Evolutionary conservation across 345 rosid genomes (phyloP).

Genomic region (Reutealis trisperma): DNA sequence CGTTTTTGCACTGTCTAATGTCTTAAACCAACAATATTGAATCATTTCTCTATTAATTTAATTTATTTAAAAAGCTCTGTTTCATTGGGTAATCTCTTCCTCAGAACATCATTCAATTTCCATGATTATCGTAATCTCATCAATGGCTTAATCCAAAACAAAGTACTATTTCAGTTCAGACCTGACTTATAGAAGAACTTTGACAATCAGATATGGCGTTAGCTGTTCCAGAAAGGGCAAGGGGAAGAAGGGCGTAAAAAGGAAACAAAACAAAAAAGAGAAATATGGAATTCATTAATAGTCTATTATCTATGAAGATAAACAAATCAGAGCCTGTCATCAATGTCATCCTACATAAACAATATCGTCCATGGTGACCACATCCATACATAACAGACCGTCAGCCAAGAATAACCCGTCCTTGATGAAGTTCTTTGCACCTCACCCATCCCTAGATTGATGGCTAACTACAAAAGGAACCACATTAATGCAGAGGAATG

Average conservation of each 20-base stretch:
- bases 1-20: too few relatives aligned
- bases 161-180: background rate
- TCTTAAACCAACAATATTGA: too few relatives aligned
- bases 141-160: background rate
- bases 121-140: background rate
- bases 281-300: background rate
- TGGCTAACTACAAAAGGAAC: background rate
- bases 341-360: background rate
- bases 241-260: background rate
- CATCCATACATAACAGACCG: background rate
- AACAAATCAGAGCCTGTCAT: constrained; percentile 7
- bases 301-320: constrained; percentile 5
- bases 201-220: background rate
- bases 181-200: background rate
- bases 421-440: background rate
- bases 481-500: constrained; percentile 41
- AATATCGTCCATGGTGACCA: background rate
- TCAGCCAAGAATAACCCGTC: background rate
- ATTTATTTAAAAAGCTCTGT: too few relatives aligned
- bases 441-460: background rate
- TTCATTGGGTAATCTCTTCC: too few relatives aligned
- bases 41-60: too few relatives aligned
- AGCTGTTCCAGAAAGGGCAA: background rate
- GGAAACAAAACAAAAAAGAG: background rate
- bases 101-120: constrained; percentile 1